Evolutionary conservation across 2,329 filamentous ascomycete genomes (phyloP).

Genomic region (Chlorencoelia australis): DNA sequence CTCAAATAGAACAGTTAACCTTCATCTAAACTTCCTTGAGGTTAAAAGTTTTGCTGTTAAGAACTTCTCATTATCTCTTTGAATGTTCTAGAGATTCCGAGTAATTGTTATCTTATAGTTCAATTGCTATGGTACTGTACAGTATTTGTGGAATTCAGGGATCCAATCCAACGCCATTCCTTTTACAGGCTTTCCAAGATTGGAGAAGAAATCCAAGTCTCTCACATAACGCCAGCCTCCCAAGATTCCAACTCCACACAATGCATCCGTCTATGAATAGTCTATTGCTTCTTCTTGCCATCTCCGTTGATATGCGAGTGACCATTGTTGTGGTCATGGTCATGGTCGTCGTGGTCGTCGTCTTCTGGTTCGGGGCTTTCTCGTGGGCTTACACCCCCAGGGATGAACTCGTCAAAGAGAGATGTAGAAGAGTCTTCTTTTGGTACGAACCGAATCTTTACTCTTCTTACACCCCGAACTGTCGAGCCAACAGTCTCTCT

Average conservation of each 20-base stretch:
- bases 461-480: conserved; percentile 72
- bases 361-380: conserved; percentile 51
- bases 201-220: neutral
- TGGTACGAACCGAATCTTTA: conserved; percentile 76
- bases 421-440: conserved; percentile 46
- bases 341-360: conserved; percentile 35
- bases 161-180: neutral
- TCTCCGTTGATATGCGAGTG: conserved; percentile 30
- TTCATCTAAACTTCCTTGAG: too few species aligned
- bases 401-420: conserved; percentile 72
- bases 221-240: too few species aligned
- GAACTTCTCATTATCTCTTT: too few species aligned
- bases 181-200: neutral
- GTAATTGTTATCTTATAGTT: too few species aligned
- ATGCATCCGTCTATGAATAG: conserved; percentile 11
- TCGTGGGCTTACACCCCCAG: conserved; percentile 48
- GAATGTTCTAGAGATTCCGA: too few species aligned
- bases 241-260: conserved; percentile 10
- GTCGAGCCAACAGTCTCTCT: conserved; percentile 63
- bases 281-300: conserved; percentile 23
- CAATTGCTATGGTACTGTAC: too few species aligned
- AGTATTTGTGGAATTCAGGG: too few species aligned
- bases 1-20: too few species aligned
- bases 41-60: too few species aligned
- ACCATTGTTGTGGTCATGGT: conserved; percentile 33